Evolutionary conservation across 805 yeast genomes (phyloP).

Genomic region (Wickerhamiella galacta): DNA sequence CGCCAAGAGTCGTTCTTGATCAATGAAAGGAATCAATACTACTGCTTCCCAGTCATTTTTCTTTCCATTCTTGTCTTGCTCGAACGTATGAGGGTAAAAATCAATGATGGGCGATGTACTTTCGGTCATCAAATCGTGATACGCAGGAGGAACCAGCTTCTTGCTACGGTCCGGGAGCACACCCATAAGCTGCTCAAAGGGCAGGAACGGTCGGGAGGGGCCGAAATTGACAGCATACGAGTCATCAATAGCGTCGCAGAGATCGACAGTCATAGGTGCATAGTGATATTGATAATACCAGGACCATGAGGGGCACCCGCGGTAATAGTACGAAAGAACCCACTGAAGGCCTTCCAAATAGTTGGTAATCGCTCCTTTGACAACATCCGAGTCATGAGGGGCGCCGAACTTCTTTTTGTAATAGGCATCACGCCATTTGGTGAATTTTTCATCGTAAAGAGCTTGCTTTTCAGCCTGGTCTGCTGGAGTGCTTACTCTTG

Average conservation of each 20-base stretch:
- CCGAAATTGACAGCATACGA: conserved; percentile 50
- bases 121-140: conserved; percentile 78
- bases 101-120: conserved; percentile 75
- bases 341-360: conserved; percentile 95
- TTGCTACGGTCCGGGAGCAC: conserved; percentile 89
- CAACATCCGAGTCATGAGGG: conserved; percentile 35
- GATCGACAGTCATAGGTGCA: conserved; percentile 93
- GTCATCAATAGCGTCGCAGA: conserved; percentile 38
- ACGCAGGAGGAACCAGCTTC: conserved; percentile 57
- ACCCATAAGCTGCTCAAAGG: conserved; percentile 94
- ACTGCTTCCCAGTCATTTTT: conserved; percentile 97
- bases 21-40: conserved; percentile 81
- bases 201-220: conserved; percentile 63
- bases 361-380: conserved; percentile 48
- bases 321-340: conserved; percentile 86
- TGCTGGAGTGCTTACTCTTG: conserved; percentile 16
- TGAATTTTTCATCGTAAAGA: conserved; percentile 57
- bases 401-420: conserved; percentile 69
- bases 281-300: conserved; percentile 97
- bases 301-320: conserved; percentile 96
- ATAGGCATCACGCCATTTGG: conserved; percentile 71
- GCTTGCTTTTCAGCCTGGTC: conserved; percentile 34
- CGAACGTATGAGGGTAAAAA: conserved; percentile 80
- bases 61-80: conserved; percentile 85
- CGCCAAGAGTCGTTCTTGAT: conserved; percentile 51